Base-by-base conservation (phyloP, 129 eudicot genomes). In the Saussurea involucrata region DNA sequence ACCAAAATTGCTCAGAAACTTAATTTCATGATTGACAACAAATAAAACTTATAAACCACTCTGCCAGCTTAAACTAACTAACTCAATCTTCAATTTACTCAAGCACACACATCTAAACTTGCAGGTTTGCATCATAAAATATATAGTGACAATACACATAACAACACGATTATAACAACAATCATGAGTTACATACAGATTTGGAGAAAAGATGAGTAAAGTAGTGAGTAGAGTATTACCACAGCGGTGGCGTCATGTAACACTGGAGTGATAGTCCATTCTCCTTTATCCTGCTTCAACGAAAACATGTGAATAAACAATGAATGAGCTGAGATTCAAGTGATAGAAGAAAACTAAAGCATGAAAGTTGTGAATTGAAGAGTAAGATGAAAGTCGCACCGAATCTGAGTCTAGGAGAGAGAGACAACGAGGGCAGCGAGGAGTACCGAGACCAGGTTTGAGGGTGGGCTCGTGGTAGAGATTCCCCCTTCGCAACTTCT, bases 341-440 rank as follows among this genome's bases (percentile, higher is more conserved):
- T n/a, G 22, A 37, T 0, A 8, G 1, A 28, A 58, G 29, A 3
- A 20, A 46, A 18, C 20, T 22, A 20, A 10, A 29, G 24, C 24
- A 70, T 29, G 7, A 61, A 78, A 68, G 31, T 24, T 5, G 27
- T 58, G 31, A 71, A 6, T 22, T 1, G 33, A 10, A 25, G 17
- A 24, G 12, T 21, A 11, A 6, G 18, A 17, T 13, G 7, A 27
- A 61, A 34, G 25, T 71, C 49, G 21, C 27, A 92, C 96, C 49
- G 89, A 57, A 20, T 76, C 53, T 3, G 96, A 82, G 82, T 86
- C 77, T 58, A 92, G 20, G 57, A 81, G 87, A 77, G 92, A 90
- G 76, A 90, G 92, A 67, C 98, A 92, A 34, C 98, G 96, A 44
- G 95, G 97, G 79, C 98, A 90, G 3, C 97, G 85, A 22, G 98